Base-by-base conservation (phyloP, 768 basidiomycete species). In the Saitozyma podzolica region DNA sequence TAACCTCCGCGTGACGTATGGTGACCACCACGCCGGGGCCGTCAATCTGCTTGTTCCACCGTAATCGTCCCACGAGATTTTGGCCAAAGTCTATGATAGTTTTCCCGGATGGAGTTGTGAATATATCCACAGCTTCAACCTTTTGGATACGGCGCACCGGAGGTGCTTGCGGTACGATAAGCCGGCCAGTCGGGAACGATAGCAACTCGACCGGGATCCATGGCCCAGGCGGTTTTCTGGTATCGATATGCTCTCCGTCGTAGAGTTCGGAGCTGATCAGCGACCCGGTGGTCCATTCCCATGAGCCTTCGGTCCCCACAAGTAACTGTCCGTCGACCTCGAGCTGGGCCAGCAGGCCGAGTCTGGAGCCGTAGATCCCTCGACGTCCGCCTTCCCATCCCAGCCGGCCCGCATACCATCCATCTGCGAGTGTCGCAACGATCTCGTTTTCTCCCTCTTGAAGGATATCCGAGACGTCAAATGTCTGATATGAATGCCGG, bases 61-160 rank as follows among this genome's bases (percentile, higher is more conserved):
- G 29, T 13, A 77, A 53, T 70, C 73, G 72, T 9, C 77, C 77
- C 6, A 74, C 75, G 10, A 78, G 55, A 54, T 78, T 78, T 55
- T 78, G 75, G 14, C 77, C 77, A 51, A 78, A 78, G 61, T 77
- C 77, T 19, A 78, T 40, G 41, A 77, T 64, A 8, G 51, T 66
- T 55, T 77, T 73, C 5, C 77, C 75, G 17, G 50, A 50, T 0
- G 74, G 68, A 4, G 77, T 73, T 5, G 60, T 75, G 68, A 77
- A 68, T 43, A 75, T 37, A 45, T 75, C 65, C 17, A 54, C 47
- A 0, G 64, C 49, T 17, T 60, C 52, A 51, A 75, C 42, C 16
- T 50, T 49, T 51, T 67, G 40, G 6, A 64, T 68, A 19, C 58
- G 49, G 37, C 71, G 55, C 0, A 78, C 68, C 2, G 77, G 77